Evolutionary conservation across 345 rosid genomes (phyloP).

Genomic region (Rhizophora apiculata): DNA sequence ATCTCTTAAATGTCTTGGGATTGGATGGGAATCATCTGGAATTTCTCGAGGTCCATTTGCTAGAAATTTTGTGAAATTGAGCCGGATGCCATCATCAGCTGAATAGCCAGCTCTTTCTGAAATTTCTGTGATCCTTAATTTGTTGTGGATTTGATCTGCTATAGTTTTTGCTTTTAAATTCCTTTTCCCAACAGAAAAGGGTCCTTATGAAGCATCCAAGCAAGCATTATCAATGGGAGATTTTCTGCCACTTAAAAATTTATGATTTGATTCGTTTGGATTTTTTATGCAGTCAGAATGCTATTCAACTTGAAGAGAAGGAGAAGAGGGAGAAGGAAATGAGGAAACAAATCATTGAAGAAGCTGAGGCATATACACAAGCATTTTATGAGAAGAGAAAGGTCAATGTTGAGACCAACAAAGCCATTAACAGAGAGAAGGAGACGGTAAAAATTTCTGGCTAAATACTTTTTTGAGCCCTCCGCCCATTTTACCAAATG

Average conservation of each 20-base stretch:
- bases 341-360: constrained; percentile 33
- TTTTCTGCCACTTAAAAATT: not conserved
- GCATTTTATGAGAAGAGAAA: constrained; percentile 33
- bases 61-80: not conserved
- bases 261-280: not conserved
- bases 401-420: constrained; percentile 33
- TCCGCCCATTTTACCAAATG: not conserved
- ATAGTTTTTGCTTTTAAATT: not conserved
- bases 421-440: constrained; percentile 25
- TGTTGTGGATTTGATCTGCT: not conserved
- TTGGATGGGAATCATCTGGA: not conserved
- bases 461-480: not conserved
- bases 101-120: not conserved
- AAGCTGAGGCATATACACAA: constrained; percentile 25
- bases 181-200: not conserved
- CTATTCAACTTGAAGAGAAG: constrained; percentile 32
- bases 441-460: constrained; percentile 22
- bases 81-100: not conserved
- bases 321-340: constrained; percentile 34
- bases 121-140: not conserved
- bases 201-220: not conserved
- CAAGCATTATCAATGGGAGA: not conserved
- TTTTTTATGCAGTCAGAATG: constrained; percentile 22
- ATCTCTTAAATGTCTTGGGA: not conserved
- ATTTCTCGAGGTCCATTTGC: not conserved